phyloP scores from a whole-genome alignment of 2,329 filamentous ascomycete genomes.

The Fusarium sp. region DNA sequence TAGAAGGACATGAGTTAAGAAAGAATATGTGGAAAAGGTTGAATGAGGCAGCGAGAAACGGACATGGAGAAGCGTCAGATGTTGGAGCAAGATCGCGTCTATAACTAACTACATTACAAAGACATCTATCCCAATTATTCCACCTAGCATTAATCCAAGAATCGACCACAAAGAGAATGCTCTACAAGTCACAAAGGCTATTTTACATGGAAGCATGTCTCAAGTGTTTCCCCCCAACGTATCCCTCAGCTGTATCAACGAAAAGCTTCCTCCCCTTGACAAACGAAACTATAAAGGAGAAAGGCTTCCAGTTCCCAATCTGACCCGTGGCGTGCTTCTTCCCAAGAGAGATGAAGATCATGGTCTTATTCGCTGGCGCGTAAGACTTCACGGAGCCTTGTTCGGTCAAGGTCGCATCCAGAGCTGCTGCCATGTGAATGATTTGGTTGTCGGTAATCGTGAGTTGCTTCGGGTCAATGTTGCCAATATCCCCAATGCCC shows the following conservation, averaged over 20 bases:
- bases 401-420: conserved; percentile 41
- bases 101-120: not conserved
- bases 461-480: conserved; percentile 53
- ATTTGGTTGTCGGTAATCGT: conserved; percentile 47
- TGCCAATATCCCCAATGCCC: conserved; percentile 55
- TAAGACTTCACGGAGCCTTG: conserved; percentile 22
- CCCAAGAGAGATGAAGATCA: conserved; percentile 45
- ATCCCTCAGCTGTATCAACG: conserved; percentile 45
- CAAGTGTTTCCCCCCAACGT: conserved; percentile 44
- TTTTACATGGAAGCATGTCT: conserved; percentile 43
- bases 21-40: conserved; percentile 67
- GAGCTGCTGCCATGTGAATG: conserved; percentile 45
- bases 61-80: not conserved
- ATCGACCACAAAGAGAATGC: no score
- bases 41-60: conserved; percentile 48
- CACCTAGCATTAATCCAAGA: not conserved
- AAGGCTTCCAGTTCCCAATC: conserved; percentile 48
- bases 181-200: not conserved
- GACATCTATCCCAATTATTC: not conserved
- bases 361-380: conserved; percentile 36
- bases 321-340: conserved; percentile 46
- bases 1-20: conserved; percentile 63
- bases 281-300: conserved; percentile 45
- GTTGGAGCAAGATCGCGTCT: not conserved
- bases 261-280: conserved; percentile 49